Conservation (phyloP, 2,329 filamentous ascomycete genomes). For the Phialophora verrucosa region DNA sequence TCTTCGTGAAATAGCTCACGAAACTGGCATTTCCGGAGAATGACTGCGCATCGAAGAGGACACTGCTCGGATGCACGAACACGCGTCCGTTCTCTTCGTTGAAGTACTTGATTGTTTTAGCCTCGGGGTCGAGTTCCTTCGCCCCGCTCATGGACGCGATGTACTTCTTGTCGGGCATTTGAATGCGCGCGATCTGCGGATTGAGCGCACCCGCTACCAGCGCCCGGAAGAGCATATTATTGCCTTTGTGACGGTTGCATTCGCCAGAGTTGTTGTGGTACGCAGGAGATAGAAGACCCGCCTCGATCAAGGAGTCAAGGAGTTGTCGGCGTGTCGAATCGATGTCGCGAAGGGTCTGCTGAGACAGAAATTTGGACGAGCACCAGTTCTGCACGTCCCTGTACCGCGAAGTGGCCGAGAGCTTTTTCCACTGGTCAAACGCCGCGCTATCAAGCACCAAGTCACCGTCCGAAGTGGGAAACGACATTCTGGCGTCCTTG, state of each 20-base stretch:
- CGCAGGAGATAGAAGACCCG: constrained; percentile 72
- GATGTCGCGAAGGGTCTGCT: constrained; percentile 85
- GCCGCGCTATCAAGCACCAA: constrained; percentile 85
- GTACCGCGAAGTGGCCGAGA: constrained; percentile 63
- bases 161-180: constrained; percentile 95
- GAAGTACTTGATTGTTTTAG: constrained; percentile 89
- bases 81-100: constrained; percentile 83
- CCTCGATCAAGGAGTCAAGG: constrained; percentile 81
- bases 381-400: constrained; percentile 77
- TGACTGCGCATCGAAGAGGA: constrained; percentile 85
- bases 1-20: constrained; percentile 88
- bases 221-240: constrained; percentile 65
- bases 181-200: constrained; percentile 89
- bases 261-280: constrained; percentile 57
- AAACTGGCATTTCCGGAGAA: constrained; percentile 78
- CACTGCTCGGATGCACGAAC: constrained; percentile 90
- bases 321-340: constrained; percentile 85
- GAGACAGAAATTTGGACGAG: constrained; percentile 81
- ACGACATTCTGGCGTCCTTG: constrained; percentile 74
- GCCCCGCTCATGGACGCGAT: constrained; percentile 84
- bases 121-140: constrained; percentile 91
- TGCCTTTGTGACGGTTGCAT: constrained; percentile 35
- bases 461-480: constrained; percentile 80
- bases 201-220: constrained; percentile 75
- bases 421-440: constrained; percentile 79